Conservation (phyloP, 306 rosid genomes). For the Ormosia emarginata region DNA sequence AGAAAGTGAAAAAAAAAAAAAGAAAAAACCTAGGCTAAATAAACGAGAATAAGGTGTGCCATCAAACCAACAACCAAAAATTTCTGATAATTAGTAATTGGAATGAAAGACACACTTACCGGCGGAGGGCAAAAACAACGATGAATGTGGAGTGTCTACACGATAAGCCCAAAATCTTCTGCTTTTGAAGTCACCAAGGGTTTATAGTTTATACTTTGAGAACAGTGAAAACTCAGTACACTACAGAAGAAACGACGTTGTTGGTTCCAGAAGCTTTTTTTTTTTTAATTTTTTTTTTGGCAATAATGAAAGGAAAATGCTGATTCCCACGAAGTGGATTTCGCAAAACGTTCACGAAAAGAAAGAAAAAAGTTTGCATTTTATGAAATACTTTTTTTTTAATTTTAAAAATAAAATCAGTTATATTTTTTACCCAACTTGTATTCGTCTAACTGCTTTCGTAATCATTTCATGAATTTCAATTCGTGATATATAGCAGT, state of each 20-base stretch:
- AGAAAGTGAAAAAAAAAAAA: neutral
- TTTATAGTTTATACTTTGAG: neutral
- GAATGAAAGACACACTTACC: neutral
- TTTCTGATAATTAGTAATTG: neutral
- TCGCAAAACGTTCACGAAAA: too few species aligned
- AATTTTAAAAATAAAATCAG: too few species aligned
- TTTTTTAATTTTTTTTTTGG: neutral
- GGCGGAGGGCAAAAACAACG: neutral
- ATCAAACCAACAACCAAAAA: neutral
- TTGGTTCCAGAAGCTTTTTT: neutral
- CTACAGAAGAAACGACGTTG: neutral
- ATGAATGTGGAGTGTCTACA: neutral
- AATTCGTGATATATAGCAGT: too few species aligned
- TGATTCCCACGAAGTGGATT: too few species aligned
- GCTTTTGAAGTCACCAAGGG: neutral
- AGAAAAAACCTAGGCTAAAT: constrained; percentile 13
- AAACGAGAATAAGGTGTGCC: neutral
- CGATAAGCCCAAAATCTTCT: neutral
- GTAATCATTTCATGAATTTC: too few species aligned
- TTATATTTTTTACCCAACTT: too few species aligned
- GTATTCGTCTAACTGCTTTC: too few species aligned
- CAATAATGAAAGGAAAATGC: neutral
- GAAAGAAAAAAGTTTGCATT: too few species aligned
- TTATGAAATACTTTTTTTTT: too few species aligned
- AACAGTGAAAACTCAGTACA: neutral